Evolutionary conservation across 495 filamentous ascomycete genomes (phyloP).

Genomic region (Aspergillus coremiiformis): DNA sequence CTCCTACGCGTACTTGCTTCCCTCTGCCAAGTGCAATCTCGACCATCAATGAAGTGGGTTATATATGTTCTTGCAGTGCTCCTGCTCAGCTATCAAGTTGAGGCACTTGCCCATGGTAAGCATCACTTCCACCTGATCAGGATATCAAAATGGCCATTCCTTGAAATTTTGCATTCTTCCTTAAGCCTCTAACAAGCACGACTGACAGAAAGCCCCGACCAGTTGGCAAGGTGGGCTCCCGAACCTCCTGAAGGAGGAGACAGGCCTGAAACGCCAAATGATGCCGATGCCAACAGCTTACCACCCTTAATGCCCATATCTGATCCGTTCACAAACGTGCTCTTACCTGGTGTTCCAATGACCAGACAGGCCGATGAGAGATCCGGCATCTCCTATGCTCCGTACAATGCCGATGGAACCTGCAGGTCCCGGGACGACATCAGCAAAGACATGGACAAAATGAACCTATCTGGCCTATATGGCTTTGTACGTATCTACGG

Average conservation of each 20-base stretch:
- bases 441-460: conserved; percentile 51
- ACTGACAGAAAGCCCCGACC: neutral
- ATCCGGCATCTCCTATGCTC: conserved; percentile 64
- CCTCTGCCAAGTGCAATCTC: neutral
- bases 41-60: conserved; percentile 11
- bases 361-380: conserved; percentile 3
- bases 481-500: conserved; percentile 70
- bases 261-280: neutral
- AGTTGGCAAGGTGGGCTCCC: neutral
- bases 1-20: too few species aligned
- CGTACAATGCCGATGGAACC: conserved; percentile 56
- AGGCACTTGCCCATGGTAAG: conserved; percentile 13
- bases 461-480: conserved; percentile 42
- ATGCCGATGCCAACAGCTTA: neutral
- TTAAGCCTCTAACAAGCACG: too few species aligned
- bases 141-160: too few species aligned
- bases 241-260: too few species aligned
- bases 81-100: conserved; percentile 5
- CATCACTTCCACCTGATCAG: neutral
- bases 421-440: conserved; percentile 64
- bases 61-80: conserved; percentile 4
- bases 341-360: conserved; percentile 10
- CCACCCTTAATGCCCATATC: conserved; percentile 3
- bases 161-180: too few species aligned
- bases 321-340: conserved; percentile 1